phyloP scores from a whole-genome alignment of 2,329 filamentous ascomycete species.

The Penicillium sp. region DNA sequence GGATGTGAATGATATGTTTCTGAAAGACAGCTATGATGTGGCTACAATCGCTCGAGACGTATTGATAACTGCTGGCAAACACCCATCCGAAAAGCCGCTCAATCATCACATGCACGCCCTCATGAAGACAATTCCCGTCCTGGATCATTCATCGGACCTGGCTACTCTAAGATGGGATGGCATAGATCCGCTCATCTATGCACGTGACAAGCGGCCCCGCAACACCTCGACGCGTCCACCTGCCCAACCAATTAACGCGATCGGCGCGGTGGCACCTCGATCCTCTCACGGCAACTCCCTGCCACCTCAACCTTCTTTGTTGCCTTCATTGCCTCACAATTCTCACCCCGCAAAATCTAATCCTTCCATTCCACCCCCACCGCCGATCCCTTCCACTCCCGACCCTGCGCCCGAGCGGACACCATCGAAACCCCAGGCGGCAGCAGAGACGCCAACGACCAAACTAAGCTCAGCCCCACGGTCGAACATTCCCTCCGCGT shows the following conservation, averaged over 20 bases:
- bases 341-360: neutral
- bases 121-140: constrained; percentile 41
- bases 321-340: neutral
- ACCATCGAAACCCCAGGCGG: neutral
- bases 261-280: neutral
- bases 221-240: neutral
- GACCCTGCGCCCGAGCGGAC: neutral
- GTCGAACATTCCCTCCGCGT: neutral
- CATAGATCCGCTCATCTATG: constrained; percentile 45
- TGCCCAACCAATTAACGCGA: neutral
- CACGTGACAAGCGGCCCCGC: constrained; percentile 3
- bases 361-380: neutral
- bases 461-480: neutral
- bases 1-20: constrained; percentile 34
- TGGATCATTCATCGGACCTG: constrained; percentile 53
- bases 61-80: constrained; percentile 60
- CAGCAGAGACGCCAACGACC: neutral
- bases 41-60: constrained; percentile 65
- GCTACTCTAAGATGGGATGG: constrained; percentile 62
- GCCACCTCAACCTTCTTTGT: neutral
- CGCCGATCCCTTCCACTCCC: neutral
- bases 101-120: constrained; percentile 59
- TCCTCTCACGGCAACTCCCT: neutral
- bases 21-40: constrained; percentile 58
- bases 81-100: constrained; percentile 59